Conservation (phyloP, 2,329 filamentous ascomycete genomes). For the Ophiocordyceps polyrhachis-furcata region DNA sequence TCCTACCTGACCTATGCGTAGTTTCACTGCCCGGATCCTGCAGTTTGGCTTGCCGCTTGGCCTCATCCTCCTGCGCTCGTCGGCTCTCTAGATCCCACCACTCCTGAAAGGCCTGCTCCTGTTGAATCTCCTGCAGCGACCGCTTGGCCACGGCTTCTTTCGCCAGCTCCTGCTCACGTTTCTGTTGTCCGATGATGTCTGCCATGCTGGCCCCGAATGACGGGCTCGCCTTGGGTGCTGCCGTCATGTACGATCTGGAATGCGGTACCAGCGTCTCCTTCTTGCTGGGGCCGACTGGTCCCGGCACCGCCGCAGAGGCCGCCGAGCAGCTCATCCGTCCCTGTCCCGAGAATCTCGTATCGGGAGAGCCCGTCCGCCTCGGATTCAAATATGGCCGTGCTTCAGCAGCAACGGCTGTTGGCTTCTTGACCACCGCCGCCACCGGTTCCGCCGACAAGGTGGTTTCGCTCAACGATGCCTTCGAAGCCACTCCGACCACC, state of each 20-base stretch:
- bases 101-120: conserved; percentile 90
- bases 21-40: conserved; percentile 12
- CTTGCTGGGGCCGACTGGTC: conserved; percentile 11
- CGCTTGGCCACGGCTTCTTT: conserved; percentile 74
- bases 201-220: conserved; percentile 56
- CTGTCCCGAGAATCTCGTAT: conserved; percentile 44
- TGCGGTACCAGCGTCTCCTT: conserved; percentile 33
- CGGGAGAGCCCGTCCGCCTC: conserved; percentile 37
- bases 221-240: conserved; percentile 41
- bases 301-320: conserved; percentile 7
- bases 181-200: conserved; percentile 78
- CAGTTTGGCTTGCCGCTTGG: conserved; percentile 19
- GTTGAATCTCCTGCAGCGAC: conserved; percentile 83
- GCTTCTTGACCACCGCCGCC: conserved; percentile 14
- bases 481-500: conserved; percentile 26
- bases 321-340: conserved; percentile 19
- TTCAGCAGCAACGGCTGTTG: conserved; percentile 25
- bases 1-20: background rate
- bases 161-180: conserved; percentile 64
- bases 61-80: conserved; percentile 46
- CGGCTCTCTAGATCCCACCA: conserved; percentile 86
- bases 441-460: conserved; percentile 13
- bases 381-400: conserved; percentile 18
- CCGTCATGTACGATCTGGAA: conserved; percentile 39
- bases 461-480: conserved; percentile 30